Conservation (phyloP, 768 basidiomycete genomes). For the Tubosaeta sp. region DNA sequence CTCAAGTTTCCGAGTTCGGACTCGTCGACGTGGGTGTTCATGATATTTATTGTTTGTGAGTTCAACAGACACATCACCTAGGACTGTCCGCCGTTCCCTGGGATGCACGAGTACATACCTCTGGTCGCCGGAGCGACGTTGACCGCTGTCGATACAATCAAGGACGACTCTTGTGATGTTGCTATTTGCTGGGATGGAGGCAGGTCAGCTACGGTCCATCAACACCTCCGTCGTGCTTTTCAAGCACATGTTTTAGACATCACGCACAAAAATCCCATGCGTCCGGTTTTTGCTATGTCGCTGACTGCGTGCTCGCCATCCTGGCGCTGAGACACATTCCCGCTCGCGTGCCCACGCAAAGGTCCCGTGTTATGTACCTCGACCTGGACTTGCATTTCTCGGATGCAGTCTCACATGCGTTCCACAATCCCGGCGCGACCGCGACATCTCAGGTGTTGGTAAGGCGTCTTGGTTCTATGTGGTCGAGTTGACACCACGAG, state of each 20-base stretch:
- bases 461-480: constrained; percentile 7
- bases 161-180: constrained; percentile 47
- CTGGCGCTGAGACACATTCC: constrained; percentile 54
- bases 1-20: constrained; percentile 43
- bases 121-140: constrained; percentile 75
- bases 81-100: constrained; percentile 81
- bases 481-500: background rate
- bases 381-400: constrained; percentile 92
- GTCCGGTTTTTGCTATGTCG: constrained; percentile 92
- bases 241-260: constrained; percentile 45
- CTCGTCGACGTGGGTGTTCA: constrained; percentile 48
- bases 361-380: constrained; percentile 78
- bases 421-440: constrained; percentile 40
- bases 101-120: constrained; percentile 63
- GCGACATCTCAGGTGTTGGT: constrained; percentile 46
- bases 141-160: constrained; percentile 63
- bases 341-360: constrained; percentile 25
- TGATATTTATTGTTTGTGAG: background rate
- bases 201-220: constrained; percentile 38
- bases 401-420: constrained; percentile 82
- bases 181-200: constrained; percentile 93
- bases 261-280: constrained; percentile 78
- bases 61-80: constrained; percentile 25
- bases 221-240: background rate
- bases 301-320: constrained; percentile 82